Evolutionary conservation across 2,329 filamentous ascomycete genomes (phyloP).

Genomic region (Coccinonectria pachysandricola): DNA sequence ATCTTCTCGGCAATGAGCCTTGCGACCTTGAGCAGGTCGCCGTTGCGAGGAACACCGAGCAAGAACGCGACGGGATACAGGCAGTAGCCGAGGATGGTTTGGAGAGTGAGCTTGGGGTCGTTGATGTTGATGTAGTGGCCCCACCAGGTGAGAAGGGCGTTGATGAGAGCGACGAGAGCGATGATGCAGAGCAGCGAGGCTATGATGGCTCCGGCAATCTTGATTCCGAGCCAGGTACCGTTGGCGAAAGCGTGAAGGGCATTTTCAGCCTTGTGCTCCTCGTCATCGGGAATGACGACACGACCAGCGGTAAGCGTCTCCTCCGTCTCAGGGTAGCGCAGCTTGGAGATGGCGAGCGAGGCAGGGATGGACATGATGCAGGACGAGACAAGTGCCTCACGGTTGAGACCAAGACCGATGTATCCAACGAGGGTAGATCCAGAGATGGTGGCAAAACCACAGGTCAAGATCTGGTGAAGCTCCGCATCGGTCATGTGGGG

Average conservation of each 20-base stretch:
- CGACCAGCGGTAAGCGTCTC: conserved; percentile 75
- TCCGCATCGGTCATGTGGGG: conserved; percentile 78
- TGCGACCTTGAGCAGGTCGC: conserved; percentile 60
- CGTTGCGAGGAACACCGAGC: conserved; percentile 59
- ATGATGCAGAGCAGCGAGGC: conserved; percentile 76
- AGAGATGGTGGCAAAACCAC: conserved; percentile 85
- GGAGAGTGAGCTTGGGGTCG: conserved; percentile 56
- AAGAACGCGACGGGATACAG: conserved; percentile 72
- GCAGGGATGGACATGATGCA: conserved; percentile 96
- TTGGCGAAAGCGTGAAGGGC: conserved; percentile 76
- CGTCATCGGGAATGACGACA: conserved; percentile 70
- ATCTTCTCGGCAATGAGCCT: conserved; percentile 78
- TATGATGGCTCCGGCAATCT: conserved; percentile 76
- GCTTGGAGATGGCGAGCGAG: conserved; percentile 78
- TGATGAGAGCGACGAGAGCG: conserved; percentile 61
- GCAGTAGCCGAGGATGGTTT: conserved; percentile 67
- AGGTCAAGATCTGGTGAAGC: conserved; percentile 86
- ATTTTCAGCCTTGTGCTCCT: conserved; percentile 67
- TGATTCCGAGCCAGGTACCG: conserved; percentile 76
- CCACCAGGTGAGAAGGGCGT: conserved; percentile 76
- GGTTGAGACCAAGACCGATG: conserved; percentile 71
- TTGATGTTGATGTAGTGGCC: conserved; percentile 67
- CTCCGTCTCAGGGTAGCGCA: conserved; percentile 81
- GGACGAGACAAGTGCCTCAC: conserved; percentile 77
- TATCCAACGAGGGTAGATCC: conserved; percentile 81